Conservation (phyloP, 2,329 filamentous ascomycete genomes). For the Dactylonectria estremocensis region DNA sequence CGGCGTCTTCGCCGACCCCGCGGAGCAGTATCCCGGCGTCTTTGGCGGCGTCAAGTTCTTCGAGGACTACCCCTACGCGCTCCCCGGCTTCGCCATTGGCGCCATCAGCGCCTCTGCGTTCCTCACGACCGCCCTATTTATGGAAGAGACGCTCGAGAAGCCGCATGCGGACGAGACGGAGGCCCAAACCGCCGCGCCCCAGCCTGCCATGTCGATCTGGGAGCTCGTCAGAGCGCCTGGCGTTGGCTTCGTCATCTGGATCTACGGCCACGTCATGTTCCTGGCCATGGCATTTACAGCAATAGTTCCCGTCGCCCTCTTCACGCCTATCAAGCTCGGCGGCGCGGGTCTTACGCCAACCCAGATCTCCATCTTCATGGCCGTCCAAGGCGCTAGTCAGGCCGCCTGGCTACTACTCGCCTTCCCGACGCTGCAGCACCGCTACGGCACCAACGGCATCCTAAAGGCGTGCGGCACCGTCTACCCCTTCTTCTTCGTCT, state of each 20-base stretch:
- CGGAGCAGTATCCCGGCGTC: slow-evolving; percentile 70
- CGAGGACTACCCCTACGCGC: slow-evolving; percentile 66
- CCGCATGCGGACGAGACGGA: slow-evolving; percentile 23
- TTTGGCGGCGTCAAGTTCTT: slow-evolving; percentile 66
- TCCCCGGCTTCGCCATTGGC: slow-evolving; percentile 68
- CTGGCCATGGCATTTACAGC: slow-evolving; percentile 82
- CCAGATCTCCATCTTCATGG: slow-evolving; percentile 78
- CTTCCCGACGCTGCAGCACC: slow-evolving; percentile 78
- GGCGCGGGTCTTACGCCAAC: slow-evolving; percentile 75
- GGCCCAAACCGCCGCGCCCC: slow-evolving; percentile 3
- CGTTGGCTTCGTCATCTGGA: slow-evolving; percentile 75
- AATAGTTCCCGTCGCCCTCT: slow-evolving; percentile 78
- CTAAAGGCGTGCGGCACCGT: slow-evolving; percentile 66
- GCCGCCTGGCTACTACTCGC: slow-evolving; percentile 79
- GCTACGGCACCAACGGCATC: slow-evolving; percentile 76
- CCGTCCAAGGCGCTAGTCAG: slow-evolving; percentile 75
- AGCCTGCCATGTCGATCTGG: slow-evolving; percentile 43
- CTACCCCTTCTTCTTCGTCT: slow-evolving; percentile 77
- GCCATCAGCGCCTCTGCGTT: slow-evolving; percentile 71
- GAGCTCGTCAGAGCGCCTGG: slow-evolving; percentile 73
- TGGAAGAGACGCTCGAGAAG: slow-evolving; percentile 73
- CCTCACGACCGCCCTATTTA: slow-evolving; percentile 66
- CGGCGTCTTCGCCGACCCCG: slow-evolving; percentile 78
- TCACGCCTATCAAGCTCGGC: slow-evolving; percentile 72
- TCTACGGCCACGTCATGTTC: slow-evolving; percentile 77